A percentile compares a stretch with the other conserved stretches of the same genome.
phyloP scores from a whole-genome alignment of 108 stramenopile species.

The Fistulifera solaris region DNA sequence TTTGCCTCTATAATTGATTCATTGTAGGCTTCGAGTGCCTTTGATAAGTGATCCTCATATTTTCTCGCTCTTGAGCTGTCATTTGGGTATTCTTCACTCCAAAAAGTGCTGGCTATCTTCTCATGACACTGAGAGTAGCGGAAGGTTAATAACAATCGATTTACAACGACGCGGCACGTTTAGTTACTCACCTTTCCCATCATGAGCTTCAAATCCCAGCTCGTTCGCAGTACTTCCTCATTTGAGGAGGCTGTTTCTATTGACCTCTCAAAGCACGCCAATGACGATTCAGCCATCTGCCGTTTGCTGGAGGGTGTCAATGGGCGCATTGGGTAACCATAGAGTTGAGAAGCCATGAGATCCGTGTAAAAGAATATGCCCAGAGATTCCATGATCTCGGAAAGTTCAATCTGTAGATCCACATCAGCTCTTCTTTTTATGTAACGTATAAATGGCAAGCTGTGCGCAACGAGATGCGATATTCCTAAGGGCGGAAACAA shows the following conservation, averaged over 20 bases:
- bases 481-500: slow-evolving; percentile 51
- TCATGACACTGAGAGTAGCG: slow-evolving; percentile 37
- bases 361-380: slow-evolving; percentile 55
- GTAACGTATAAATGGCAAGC: slow-evolving; percentile 40
- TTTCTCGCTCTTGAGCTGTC: slow-evolving; percentile 9
- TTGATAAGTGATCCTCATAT: slow-evolving; percentile 52
- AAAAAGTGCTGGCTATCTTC: slow-evolving; percentile 64
- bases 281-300: slow-evolving; percentile 39
- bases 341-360: slow-evolving; percentile 60
- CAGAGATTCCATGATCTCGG: slow-evolving; percentile 57
- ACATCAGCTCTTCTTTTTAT: slow-evolving; percentile 23
- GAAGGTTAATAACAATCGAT: too few relatives aligned
- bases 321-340: slow-evolving; percentile 63
- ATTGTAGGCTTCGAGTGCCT: slow-evolving; percentile 47
- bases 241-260: slow-evolving; percentile 21
- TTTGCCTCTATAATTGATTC: slow-evolving; percentile 39
- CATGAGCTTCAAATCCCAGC: slow-evolving; percentile 73
- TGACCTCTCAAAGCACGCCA: slow-evolving; percentile 46
- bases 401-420: slow-evolving; percentile 17
- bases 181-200: slow-evolving; percentile 52
- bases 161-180: not conserved
- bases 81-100: slow-evolving; percentile 27
- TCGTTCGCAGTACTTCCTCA: slow-evolving; percentile 3
- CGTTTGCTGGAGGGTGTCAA: slow-evolving; percentile 51
- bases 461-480: slow-evolving; percentile 38